Evolutionary conservation across 2,329 filamentous ascomycete genomes (phyloP), one percentile per base, ranked within the genome.

Genomic region (Tolypocladium paradoxum): DNA sequence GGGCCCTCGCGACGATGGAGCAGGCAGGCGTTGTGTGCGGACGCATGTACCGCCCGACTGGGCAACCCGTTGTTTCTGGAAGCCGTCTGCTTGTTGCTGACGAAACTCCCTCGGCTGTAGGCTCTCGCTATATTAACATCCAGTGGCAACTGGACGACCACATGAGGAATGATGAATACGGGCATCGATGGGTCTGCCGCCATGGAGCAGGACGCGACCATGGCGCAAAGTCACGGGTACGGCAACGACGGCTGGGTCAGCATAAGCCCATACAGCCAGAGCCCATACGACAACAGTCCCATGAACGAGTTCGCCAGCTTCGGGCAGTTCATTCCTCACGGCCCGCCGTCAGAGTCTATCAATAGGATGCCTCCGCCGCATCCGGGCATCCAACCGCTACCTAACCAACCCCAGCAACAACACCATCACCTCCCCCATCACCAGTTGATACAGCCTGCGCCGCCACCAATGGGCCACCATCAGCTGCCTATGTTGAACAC

Each of bases 401-500:
- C 58, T 49, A 53, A 57, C 45, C 61, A 62, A 51, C 56, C 58
- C 24, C 50, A 51, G 46, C 59, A 60, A 43, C 60, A 61, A 46
- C 61, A 62, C 33, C 35, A 49, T 22, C 53, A 56, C 49, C 52
- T 62, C 38, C 61, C 64, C 37, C 61, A 63, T 40, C 65, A 67
- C 49, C 62, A 66, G 36, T 61, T 69, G 51, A 64, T 68, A 53
- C 65, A 66, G 16, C 66, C 65, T 34, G 56, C 64, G 33, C 62
- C 60, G 31, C 55, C 63, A 34, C 70, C 72, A 60, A 77, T 82
- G 61, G 76, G 81, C 59, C 78, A 78, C 60, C 76, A 80, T 56
- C 73, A 80, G 55, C 71, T 88, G 22, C 82, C 87, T 24, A 85
- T 88, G 64, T 73, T 91, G 58, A 84, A 88, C 61, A 87, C 77